Base-by-base conservation (phyloP, 495 filamentous ascomycete species). In the Penicillium cataractarum region DNA sequence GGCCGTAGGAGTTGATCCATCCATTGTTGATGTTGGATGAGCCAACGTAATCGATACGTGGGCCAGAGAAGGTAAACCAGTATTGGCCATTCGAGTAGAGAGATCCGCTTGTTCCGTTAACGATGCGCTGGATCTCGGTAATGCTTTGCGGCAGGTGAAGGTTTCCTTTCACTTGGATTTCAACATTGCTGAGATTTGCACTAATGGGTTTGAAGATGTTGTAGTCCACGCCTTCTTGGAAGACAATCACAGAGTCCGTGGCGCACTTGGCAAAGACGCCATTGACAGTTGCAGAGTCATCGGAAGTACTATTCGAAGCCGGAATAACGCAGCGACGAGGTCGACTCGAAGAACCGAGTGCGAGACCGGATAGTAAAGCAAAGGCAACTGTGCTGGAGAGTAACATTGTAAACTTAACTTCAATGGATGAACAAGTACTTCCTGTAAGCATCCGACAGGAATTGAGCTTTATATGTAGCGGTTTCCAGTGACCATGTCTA, bases 1-100 rank as follows among this genome's bases (percentile, higher is more conserved):
- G 77, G 22, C 78, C 78, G 51, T 80, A 79, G 13, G 77, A 78
- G 54, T 80, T 66, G 61, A 81, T 79, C 77, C 77, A 81, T 12
- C 78, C 77, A 55, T 71, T 63, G 31, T 73, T 70, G 26, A 72
- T 61, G 50, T 75, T 65, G 9, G 58, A 54, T 2, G 72, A 72
- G 10, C 76, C 76, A 32, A 58, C 64, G 51, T 70, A 78, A 51
- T 76, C 68, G 24, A 80, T 71, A 6, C 55, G 51, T 12, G 75
- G 71, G 6, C 78, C 78, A 4, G 63, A 50, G 29, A 79, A 65
- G 0, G 67, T 57, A 55, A 79, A 75, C 78, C 76, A 80, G 39
- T 65, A 62, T 21, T 53, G 22, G n/a, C 66, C 66, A 29, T 65
- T 40, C 2, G 59, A 52, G 13, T 68, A 65, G 1, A 60, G 53